Percentiles rank a stretch among this genome's conserved stretches.
These are phyloP conservation scores for Graphilbum fragrans DNA, from an alignment of 2,329 filamentous ascomycete genomes.

Conservation along the genomic window DNA sequence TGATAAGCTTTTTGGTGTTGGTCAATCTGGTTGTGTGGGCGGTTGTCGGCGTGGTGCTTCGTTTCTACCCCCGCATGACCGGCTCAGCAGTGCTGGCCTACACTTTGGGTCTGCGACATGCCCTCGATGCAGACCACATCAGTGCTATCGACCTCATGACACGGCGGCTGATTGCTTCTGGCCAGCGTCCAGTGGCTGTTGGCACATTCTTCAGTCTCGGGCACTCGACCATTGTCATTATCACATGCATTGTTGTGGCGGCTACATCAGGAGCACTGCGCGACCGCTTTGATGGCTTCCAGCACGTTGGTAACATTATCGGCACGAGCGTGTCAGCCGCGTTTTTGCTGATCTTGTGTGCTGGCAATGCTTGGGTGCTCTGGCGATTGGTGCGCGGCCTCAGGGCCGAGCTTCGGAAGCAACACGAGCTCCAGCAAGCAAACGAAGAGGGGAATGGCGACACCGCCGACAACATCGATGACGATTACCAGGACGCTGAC, in stretches of 20 bases:
- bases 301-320: slow-evolving; percentile 72
- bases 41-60: slow-evolving; percentile 37
- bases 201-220: slow-evolving; percentile 91
- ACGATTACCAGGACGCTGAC: slow-evolving; percentile 3
- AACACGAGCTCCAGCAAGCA: slow-evolving; percentile 18
- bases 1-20: slow-evolving; percentile 36
- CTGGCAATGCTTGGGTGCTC: slow-evolving; percentile 78
- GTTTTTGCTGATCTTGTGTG: slow-evolving; percentile 70
- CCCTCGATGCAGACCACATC: slow-evolving; percentile 91
- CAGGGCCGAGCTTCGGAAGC: slow-evolving; percentile 40
- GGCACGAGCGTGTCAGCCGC: slow-evolving; percentile 77
- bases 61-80: slow-evolving; percentile 48
- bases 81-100: slow-evolving; percentile 78
- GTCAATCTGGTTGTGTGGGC: slow-evolving; percentile 45
- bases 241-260: slow-evolving; percentile 85
- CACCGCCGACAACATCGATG: slow-evolving; percentile 14
- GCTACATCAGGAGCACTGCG: slow-evolving; percentile 78
- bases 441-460: slow-evolving; percentile 14
- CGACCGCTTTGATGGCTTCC: slow-evolving; percentile 68
- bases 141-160: slow-evolving; percentile 91
- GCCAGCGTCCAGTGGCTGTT: slow-evolving; percentile 78
- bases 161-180: slow-evolving; percentile 71
- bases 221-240: slow-evolving; percentile 83
- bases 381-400: slow-evolving; percentile 64
- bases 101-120: slow-evolving; percentile 80